Evolutionary conservation across 78 protist genomes (phyloP).

Genomic region (Emiliania huxleyi): DNA sequence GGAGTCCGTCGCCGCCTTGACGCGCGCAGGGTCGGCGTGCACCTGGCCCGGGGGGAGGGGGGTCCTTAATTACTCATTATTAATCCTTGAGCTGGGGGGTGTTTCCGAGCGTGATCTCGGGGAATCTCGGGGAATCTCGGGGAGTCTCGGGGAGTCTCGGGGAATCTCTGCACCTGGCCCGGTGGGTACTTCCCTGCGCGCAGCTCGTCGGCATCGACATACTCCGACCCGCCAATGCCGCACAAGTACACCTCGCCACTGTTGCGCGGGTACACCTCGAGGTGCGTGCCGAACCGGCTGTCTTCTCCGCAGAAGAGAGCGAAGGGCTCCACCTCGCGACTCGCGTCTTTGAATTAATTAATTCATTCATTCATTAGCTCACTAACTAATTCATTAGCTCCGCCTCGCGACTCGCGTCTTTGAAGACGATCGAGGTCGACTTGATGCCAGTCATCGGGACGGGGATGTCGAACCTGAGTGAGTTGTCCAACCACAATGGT

Average conservation of each 20-base stretch:
- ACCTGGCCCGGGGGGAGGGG: background rate
- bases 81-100: too few relatives aligned
- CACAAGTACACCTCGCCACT: constrained; percentile 32
- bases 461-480: too few relatives aligned
- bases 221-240: constrained; percentile 44
- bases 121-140: too few relatives aligned
- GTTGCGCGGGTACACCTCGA: constrained; percentile 24
- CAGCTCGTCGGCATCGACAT: background rate
- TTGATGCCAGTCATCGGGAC: constrained; percentile 27
- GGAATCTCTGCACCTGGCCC: background rate
- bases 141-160: too few relatives aligned
- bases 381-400: background rate
- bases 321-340: background rate
- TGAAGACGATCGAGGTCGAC: constrained; percentile 22
- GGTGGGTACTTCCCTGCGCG: background rate
- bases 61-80: too few relatives aligned
- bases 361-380: too few relatives aligned
- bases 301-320: constrained; percentile 49
- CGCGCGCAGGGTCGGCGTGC: constrained; percentile 25
- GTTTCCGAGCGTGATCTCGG: too few relatives aligned
- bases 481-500: background rate
- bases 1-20: background rate
- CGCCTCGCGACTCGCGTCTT: background rate
- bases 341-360: background rate
- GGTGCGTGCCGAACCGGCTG: constrained; percentile 6